phyloP scores from a whole-genome alignment of 169 alveolate species.

The Besnoitia besnoiti region DNA sequence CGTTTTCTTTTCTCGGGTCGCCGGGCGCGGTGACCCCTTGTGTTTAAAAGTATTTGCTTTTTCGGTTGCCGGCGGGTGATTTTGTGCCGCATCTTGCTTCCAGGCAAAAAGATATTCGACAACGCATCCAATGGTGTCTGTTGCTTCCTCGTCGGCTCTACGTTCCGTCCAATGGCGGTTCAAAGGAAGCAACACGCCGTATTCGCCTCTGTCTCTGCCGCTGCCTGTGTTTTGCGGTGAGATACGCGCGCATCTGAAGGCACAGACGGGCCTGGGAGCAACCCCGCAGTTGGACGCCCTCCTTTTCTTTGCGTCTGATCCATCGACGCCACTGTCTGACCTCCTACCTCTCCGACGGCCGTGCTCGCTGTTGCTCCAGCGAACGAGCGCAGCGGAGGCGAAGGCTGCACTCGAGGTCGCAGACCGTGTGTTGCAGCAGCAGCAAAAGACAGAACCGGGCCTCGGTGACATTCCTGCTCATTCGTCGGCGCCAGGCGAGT shows the following conservation, averaged over 20 bases:
- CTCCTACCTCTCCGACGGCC: background rate
- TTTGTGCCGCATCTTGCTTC: background rate
- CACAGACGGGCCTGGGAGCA: constrained; percentile 31
- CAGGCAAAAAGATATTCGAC: background rate
- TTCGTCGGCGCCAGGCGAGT: background rate
- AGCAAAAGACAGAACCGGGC: background rate
- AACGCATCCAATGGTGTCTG: background rate
- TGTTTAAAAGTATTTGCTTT: background rate
- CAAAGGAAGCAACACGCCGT: constrained; percentile 44
- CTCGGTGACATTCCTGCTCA: background rate
- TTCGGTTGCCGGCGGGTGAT: no score
- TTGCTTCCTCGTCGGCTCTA: background rate
- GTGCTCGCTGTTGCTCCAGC: constrained; percentile 9
- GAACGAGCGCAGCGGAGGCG: constrained; percentile 11
- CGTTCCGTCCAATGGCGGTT: constrained; percentile 50
- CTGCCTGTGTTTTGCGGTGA: constrained; percentile 58
- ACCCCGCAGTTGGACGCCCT: constrained; percentile 43
- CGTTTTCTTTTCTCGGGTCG: no score
- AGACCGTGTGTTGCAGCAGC: background rate
- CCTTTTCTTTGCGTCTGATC: constrained; percentile 43
- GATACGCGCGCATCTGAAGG: constrained; percentile 31
- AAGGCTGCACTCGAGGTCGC: background rate
- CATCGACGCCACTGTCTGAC: background rate
- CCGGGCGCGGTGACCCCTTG: background rate
- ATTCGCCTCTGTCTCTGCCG: background rate